phyloP scores from a whole-genome alignment of 1,284 basidiomycete genomes.

The Peniophora sp. region DNA sequence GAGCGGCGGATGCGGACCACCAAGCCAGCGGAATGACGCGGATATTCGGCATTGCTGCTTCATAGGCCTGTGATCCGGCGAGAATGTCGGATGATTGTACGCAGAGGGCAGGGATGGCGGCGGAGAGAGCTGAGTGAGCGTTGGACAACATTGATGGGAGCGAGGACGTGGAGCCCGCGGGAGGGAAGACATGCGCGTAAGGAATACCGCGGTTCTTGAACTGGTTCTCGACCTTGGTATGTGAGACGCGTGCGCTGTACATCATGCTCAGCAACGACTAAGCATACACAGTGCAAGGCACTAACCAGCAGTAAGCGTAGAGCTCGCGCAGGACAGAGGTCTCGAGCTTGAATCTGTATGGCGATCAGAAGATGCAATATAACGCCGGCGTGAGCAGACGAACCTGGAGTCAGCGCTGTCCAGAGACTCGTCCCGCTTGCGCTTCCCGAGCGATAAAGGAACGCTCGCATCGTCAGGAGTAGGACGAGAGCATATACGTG shows the following conservation, averaged over 20 bases:
- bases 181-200: conserved; percentile 61
- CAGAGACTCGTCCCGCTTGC: conserved; percentile 22
- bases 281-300: conserved; percentile 1
- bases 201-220: conserved; percentile 78
- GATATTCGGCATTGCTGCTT: conserved; percentile 86
- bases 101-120: conserved; percentile 73
- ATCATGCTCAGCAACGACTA: neutral
- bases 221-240: conserved; percentile 82
- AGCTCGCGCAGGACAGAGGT: conserved; percentile 64
- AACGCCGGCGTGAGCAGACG: too few relatives aligned
- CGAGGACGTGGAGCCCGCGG: conserved; percentile 31
- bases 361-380: too few relatives aligned
- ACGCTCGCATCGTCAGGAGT: neutral
- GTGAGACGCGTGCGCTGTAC: conserved; percentile 79
- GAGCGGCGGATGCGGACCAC: conserved; percentile 41
- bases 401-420: conserved; percentile 15
- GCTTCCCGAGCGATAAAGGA: conserved; percentile 15
- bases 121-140: conserved; percentile 61
- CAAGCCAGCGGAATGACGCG: conserved; percentile 83
- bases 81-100: conserved; percentile 78
- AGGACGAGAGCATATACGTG: conserved; percentile 35
- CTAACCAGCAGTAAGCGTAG: conserved; percentile 76
- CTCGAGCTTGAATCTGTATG: conserved; percentile 57
- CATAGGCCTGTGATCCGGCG: conserved; percentile 74
- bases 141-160: conserved; percentile 39